phyloP scores from a whole-genome alignment of 2,329 filamentous ascomycete genomes.

The Penicillium corylophilum region DNA sequence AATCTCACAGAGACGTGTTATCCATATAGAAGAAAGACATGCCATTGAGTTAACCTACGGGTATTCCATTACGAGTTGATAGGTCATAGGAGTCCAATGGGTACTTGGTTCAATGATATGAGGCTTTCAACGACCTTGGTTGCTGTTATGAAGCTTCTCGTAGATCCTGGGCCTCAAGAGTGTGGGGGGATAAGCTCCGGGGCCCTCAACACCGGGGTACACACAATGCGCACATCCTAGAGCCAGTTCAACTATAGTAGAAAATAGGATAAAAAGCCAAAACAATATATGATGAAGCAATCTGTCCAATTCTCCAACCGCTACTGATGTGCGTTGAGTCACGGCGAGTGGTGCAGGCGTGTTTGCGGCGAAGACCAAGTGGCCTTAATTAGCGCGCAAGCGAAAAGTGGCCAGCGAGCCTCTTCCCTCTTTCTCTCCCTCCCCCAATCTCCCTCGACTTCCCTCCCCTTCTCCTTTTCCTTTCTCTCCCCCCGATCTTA shows the following conservation, averaged over 20 bases:
- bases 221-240: neutral
- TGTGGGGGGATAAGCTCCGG: constrained; percentile 22
- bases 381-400: constrained; percentile 40
- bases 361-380: constrained; percentile 36
- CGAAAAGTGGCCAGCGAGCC: constrained; percentile 40
- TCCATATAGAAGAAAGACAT: constrained; percentile 13
- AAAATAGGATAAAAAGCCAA: neutral
- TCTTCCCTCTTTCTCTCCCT: constrained; percentile 27
- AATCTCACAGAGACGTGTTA: constrained; percentile 10
- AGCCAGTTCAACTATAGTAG: neutral
- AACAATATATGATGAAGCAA: neutral
- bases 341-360: constrained; percentile 6
- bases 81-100: neutral
- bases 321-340: constrained; percentile 11
- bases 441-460: constrained; percentile 25
- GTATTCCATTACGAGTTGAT: neutral
- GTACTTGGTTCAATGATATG: neutral
- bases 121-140: neutral
- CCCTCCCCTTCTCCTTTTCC: constrained; percentile 24
- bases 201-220: constrained; percentile 12
- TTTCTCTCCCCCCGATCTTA: constrained; percentile 25
- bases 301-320: neutral
- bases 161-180: constrained; percentile 8
- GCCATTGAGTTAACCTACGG: neutral
- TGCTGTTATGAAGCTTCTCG: neutral